Evolutionary conservation across 2,329 filamentous ascomycete genomes (phyloP), one percentile per base, ranked within the genome.

Genomic region (Alternaria ventricosa): DNA sequence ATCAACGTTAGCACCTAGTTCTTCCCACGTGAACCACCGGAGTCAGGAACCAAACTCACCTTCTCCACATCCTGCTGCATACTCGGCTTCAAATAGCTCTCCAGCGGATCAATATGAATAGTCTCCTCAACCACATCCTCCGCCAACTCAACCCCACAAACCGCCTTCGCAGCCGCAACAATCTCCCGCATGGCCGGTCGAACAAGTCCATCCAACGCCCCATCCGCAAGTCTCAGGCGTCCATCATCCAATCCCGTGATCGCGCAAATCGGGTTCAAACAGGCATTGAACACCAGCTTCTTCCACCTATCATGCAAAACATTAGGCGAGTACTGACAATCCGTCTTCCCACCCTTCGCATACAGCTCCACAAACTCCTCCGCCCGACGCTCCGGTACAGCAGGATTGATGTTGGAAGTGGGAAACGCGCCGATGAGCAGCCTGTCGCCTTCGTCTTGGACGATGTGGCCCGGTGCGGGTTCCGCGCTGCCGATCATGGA

Each of bases 11-110:
- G 62, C 30, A 44, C 5, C 11, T 27, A 30, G 25, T 3, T 20
- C 20, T 41, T 36, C n/a, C 5, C 23, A 49, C 8, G 8, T 41
- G 6, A 36, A 49, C 12, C 7, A 55, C 25, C 6, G 6, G 18
- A 28, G 25, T 9, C 18, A 10, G 49, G 25, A 5, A 12, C 12
- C 15, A 13, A 18, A 67, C 71, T 28, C 55, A 79, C 81, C 79
- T 87, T 87, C 36, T 81, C 76, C 8, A 83, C 75, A 73, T 89
- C 87, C 63, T 84, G 82, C 15, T 82, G 78, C 86, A 88, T 88
- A 66, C 85, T 87, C 0, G 86, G 87, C 64, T 80, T 79, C 64
- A 86, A 81, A 43, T 82, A 84, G 46, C 82, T 81, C 49, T 84
- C 82, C 20, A 84, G 74, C 0, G 85, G 84, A 77, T 88, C 85